phyloP scores from a whole-genome alignment of 2,329 filamentous ascomycete species.

The Diaporthe citriasiana region DNA sequence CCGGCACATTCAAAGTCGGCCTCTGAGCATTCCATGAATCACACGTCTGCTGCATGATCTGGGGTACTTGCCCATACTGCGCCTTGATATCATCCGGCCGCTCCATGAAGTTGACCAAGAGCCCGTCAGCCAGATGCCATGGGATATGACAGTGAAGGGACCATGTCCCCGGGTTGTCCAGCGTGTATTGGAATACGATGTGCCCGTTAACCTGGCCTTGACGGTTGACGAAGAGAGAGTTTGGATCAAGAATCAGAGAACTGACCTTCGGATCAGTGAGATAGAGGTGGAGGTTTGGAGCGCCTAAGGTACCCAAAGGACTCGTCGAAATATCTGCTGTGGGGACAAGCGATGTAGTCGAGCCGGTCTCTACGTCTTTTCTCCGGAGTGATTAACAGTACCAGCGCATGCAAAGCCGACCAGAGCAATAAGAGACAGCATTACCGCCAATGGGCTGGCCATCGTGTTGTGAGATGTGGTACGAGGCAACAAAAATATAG shows the following conservation, averaged over 20 bases:
- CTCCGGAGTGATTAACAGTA: not conserved
- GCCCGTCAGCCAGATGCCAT: not conserved
- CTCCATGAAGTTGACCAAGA: constrained; percentile 8
- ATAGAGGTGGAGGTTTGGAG: not conserved
- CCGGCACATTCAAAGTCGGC: not conserved
- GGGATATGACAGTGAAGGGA: not conserved
- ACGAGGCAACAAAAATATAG: not conserved
- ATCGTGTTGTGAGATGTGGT: not conserved
- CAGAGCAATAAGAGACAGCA: not conserved
- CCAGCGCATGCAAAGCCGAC: not conserved
- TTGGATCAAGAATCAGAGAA: not conserved
- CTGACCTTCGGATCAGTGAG: constrained; percentile 1
- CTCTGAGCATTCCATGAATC: not conserved
- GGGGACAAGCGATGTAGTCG: not conserved
- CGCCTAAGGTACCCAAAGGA: not conserved
- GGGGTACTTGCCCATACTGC: not conserved
- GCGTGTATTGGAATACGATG: not conserved
- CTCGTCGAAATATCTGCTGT: not conserved
- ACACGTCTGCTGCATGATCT: not conserved
- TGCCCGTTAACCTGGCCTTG: not conserved
- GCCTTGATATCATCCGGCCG: constrained; percentile 6
- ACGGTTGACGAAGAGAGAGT: too few species aligned
- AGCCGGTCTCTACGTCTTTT: not conserved
- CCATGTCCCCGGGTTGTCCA: not conserved
- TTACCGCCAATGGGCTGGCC: not conserved